Evolutionary conservation across 1,284 basidiomycete genomes (phyloP).

Genomic region (Sanghuangporus weigelae): DNA sequence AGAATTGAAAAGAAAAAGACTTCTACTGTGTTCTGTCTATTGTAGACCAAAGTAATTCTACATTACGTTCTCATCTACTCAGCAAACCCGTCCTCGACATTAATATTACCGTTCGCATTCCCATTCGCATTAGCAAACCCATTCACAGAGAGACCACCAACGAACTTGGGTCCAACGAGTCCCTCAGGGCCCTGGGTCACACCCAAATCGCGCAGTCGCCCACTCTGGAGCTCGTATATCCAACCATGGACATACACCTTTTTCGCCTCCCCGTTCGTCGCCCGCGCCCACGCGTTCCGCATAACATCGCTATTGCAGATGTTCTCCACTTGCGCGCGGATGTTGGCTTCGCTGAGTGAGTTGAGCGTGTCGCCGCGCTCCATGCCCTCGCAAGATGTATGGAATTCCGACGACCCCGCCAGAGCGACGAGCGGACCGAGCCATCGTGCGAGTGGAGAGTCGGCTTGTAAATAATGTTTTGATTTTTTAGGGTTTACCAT

Average conservation of each 20-base stretch:
- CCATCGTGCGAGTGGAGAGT: slow-evolving; percentile 58
- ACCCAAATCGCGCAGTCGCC: slow-evolving; percentile 65
- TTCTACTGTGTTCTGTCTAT: no score
- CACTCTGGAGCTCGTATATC: slow-evolving; percentile 75
- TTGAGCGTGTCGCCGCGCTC: slow-evolving; percentile 33
- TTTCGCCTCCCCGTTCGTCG: slow-evolving; percentile 27
- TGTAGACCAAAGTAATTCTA: no score
- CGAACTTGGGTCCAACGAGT: slow-evolving; percentile 7
- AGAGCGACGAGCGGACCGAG: slow-evolving; percentile 64
- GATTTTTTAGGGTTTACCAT: slow-evolving; percentile 21
- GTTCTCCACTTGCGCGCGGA: slow-evolving; percentile 72
- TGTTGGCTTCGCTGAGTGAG: slow-evolving; percentile 70
- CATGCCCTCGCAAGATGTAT: slow-evolving; percentile 32
- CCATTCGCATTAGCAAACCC: background rate
- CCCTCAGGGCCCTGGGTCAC: slow-evolving; percentile 40
- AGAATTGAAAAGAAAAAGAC: no score
- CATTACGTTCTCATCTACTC: no score
- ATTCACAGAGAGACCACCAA: slow-evolving; percentile 6
- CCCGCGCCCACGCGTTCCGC: slow-evolving; percentile 62
- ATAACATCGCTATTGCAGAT: slow-evolving; percentile 62
- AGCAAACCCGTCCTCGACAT: background rate
- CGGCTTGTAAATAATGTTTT: no score
- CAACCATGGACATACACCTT: slow-evolving; percentile 79
- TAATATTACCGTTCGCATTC: background rate
- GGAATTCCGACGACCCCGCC: slow-evolving; percentile 45